These are phyloP conservation scores for Fragaria nilgerrensis DNA, from an alignment of 306 rosid species.

Conservation along the genomic window DNA sequence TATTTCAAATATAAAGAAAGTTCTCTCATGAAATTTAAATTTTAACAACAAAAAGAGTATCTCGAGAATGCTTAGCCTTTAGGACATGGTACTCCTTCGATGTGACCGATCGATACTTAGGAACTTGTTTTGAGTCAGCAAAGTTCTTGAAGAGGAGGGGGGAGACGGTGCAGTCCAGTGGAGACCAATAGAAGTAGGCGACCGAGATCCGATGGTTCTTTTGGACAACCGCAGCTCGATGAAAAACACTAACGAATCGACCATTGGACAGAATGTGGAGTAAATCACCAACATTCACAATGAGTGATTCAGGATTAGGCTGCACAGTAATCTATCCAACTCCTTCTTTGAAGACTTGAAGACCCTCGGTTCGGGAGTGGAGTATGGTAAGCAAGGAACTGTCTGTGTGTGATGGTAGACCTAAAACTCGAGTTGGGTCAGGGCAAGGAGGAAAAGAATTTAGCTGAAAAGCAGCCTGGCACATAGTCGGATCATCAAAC, in stretches of 20 bases:
- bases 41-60: constrained; percentile 42
- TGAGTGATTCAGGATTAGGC: constrained; percentile 40
- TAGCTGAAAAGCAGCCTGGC: not conserved
- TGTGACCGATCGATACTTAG: constrained; percentile 41
- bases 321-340: constrained; percentile 52
- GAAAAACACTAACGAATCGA: constrained; percentile 40
- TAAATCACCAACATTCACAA: constrained; percentile 58
- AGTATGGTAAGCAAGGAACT: not conserved
- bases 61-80: constrained; percentile 41
- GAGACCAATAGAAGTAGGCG: constrained; percentile 61
- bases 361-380: constrained; percentile 49
- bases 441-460: not conserved
- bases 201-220: constrained; percentile 39
- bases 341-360: constrained; percentile 53
- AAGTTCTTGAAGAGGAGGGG: constrained; percentile 19
- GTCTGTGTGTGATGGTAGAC: not conserved
- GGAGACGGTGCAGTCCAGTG: constrained; percentile 34
- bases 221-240: constrained; percentile 50
- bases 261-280: constrained; percentile 62
- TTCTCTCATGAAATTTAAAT: not conserved
- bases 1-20: too few relatives aligned
- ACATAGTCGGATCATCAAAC: not conserved
- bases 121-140: constrained; percentile 10
- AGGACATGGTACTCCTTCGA: constrained; percentile 49
- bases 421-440: not conserved